Base-by-base conservation (phyloP, 2,329 filamentous ascomycete species). In the Thermoascus crustaceus region DNA sequence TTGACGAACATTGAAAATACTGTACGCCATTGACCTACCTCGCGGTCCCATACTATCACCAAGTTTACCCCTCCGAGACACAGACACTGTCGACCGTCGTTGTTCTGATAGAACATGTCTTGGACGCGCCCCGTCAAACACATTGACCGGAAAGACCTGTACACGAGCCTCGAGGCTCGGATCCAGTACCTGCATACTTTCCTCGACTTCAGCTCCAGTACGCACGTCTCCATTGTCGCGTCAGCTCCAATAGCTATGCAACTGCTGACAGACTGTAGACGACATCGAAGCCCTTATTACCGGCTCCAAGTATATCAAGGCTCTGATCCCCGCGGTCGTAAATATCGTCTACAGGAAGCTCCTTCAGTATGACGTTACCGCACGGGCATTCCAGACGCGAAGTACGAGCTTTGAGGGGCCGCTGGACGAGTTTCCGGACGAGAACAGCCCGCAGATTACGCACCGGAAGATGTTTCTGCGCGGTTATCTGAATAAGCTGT, bases 321-420 rank as follows among this genome's bases (percentile, higher is more conserved):
- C 80, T n/a, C 73, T 89, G 20, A 86, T 89, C 44, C 85, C 85
- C 1, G 80, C 83, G 30, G 74, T 91, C 14, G 83, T 89, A 52
- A 86, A 88, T 60, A 83, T 87, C 41, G 82, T 89, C 21, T 91
- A 89, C 67, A 78, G 79, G 53, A 89, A 89, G 55, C 72, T 91
- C 1, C 68, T 89, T 7, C 75, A 79, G 51, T 85, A 84, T 60
- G 85, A 89, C 54, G 85, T 89, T 57, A 91, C 85, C 3, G 82
- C 85, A 1, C 75, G 82, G 35, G 82, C 82, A 9, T 86, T 89
- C 55, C 72, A 77, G 39, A 76, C 71, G 2, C 60, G 69, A 30
- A 67, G 69, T 36, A 75, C 71, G 6, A 77, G 75, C 26, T 80
- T 78, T 43, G 78, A 85, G 46, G 78, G 77, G 0, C 76, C 78